A percentile compares a stretch with the other conserved stretches of the same genome.
Conservation (phyloP, 805 yeast species). For the Wickerhamomyces xylosicus region DNA sequence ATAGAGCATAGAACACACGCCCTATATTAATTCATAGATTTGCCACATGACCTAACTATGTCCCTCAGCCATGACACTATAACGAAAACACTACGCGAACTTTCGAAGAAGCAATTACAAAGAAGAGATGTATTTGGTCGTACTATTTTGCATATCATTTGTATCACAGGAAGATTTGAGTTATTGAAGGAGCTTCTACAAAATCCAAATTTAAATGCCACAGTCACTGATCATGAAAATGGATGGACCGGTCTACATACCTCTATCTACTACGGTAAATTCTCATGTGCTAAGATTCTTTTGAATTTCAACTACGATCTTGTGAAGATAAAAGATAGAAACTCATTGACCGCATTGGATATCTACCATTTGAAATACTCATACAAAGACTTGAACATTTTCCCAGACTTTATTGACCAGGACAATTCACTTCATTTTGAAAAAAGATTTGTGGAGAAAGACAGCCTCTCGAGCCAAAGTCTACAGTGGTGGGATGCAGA, state of each 20-base stretch:
- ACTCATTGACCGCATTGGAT: slow-evolving; percentile 65
- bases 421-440: slow-evolving; percentile 11
- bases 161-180: slow-evolving; percentile 38
- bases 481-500: slow-evolving; percentile 30
- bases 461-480: slow-evolving; percentile 2
- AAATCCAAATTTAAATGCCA: slow-evolving; percentile 33
- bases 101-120: slow-evolving; percentile 28
- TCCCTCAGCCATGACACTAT: slow-evolving; percentile 3
- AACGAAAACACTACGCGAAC: slow-evolving; percentile 12
- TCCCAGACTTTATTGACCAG: slow-evolving; percentile 29
- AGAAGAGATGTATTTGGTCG: slow-evolving; percentile 66
- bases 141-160: slow-evolving; percentile 46
- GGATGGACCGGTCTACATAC: slow-evolving; percentile 79
- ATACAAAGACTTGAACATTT: slow-evolving; percentile 30
- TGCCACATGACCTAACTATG: slow-evolving; percentile 1
- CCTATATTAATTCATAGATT: neutral
- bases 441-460: slow-evolving; percentile 8
- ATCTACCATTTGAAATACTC: slow-evolving; percentile 30
- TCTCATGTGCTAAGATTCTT: slow-evolving; percentile 40
- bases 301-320: slow-evolving; percentile 25
- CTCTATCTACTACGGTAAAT: slow-evolving; percentile 47
- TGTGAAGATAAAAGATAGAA: slow-evolving; percentile 54
- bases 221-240: slow-evolving; percentile 55
- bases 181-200: slow-evolving; percentile 35
- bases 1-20: too few relatives aligned